phyloP scores from a whole-genome alignment of 495 filamentous ascomycete species.

The Aspergillus funiculosus region DNA sequence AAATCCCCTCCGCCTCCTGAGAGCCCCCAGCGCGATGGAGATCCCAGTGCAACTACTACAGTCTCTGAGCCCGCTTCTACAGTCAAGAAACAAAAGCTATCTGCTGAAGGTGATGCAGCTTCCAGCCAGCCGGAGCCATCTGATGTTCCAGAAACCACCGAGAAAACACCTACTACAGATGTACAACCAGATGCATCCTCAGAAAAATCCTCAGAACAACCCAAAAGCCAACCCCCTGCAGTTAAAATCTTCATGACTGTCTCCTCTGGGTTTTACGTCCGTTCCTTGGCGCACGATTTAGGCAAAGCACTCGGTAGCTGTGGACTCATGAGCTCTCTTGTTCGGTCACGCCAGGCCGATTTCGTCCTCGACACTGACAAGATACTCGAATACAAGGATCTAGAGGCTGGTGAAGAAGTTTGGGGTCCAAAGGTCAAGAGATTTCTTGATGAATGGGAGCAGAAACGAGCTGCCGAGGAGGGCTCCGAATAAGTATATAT shows the following conservation, averaged over 20 bases:
- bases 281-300: slow-evolving; percentile 86
- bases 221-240: slow-evolving; percentile 52
- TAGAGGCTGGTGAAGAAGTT: slow-evolving; percentile 69
- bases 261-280: slow-evolving; percentile 94
- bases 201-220: slow-evolving; percentile 21
- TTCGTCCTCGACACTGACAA: slow-evolving; percentile 61
- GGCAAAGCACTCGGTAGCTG: slow-evolving; percentile 75
- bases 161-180: slow-evolving; percentile 12
- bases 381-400: slow-evolving; percentile 75
- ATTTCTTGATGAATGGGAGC: slow-evolving; percentile 58
- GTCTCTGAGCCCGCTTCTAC: slow-evolving; percentile 3
- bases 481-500: slow-evolving; percentile 4
- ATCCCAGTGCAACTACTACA: neutral
- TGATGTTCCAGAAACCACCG: slow-evolving; percentile 14
- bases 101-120: slow-evolving; percentile 18
- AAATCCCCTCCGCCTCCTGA: slow-evolving; percentile 31
- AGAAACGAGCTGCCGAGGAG: slow-evolving; percentile 28
- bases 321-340: slow-evolving; percentile 80
- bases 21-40: slow-evolving; percentile 19
- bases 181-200: slow-evolving; percentile 2
- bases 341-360: slow-evolving; percentile 72
- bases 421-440: slow-evolving; percentile 72
- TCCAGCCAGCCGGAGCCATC: slow-evolving; percentile 8
- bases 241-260: slow-evolving; percentile 85
- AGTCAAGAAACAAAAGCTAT: slow-evolving; percentile 35